These are phyloP conservation scores for Solanum chacoense DNA, from an alignment of 305 asterid species.

Conservation along the genomic window DNA sequence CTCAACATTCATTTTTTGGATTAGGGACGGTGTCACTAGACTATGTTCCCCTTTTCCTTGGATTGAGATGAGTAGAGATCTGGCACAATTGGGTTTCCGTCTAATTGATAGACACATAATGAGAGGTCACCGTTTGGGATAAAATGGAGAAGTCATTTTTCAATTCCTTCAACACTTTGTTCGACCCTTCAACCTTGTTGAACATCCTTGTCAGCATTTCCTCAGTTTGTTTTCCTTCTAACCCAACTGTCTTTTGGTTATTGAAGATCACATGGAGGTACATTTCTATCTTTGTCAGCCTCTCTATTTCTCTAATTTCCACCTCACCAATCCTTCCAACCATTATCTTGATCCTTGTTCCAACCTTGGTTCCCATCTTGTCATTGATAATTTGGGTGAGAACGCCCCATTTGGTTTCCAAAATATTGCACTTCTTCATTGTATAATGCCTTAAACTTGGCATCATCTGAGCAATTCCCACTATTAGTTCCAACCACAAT, in stretches of 20 bases:
- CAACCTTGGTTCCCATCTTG: not conserved
- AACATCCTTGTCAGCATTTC: too few relatives aligned
- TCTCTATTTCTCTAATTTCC: not conserved
- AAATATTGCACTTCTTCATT: too few relatives aligned
- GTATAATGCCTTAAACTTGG: not conserved
- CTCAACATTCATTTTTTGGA: not conserved
- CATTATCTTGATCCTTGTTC: too few relatives aligned
- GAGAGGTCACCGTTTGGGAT: not conserved
- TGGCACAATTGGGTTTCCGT: not conserved
- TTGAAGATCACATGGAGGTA: not conserved
- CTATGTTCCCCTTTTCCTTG: not conserved
- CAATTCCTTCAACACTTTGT: not conserved
- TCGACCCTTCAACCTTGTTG: too few relatives aligned
- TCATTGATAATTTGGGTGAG: not conserved
- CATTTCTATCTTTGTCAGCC: not conserved
- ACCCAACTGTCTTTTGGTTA: not conserved
- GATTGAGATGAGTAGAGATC: not conserved
- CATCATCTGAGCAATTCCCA: not conserved
- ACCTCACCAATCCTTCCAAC: not conserved
- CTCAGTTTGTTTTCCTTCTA: not conserved
- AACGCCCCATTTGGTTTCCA: not conserved
- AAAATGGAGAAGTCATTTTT: not conserved
- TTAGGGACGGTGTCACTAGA: not conserved
- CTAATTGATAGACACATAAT: not conserved
- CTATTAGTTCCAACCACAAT: not conserved